These are phyloP conservation scores for Phlyctochytrium bullatum DNA, from an alignment of 192 early-diverging fungal species.

Conservation along the genomic window DNA sequence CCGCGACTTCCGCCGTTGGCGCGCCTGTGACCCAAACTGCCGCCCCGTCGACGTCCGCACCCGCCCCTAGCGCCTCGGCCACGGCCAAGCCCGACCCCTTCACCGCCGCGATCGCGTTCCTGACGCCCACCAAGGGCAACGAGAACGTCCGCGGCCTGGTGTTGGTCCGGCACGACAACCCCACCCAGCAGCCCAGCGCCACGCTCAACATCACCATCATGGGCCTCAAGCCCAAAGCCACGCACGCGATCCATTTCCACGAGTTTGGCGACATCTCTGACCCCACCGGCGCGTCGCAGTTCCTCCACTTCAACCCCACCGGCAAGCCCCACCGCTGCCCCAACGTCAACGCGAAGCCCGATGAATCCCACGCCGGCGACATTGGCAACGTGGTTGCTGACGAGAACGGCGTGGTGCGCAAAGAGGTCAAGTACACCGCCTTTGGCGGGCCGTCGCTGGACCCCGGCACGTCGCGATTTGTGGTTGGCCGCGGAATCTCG, in stretches of 20 bases:
- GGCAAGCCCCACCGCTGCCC: constrained; percentile 27
- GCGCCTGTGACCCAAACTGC: not conserved
- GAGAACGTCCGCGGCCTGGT: not conserved
- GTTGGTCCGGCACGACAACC: too few relatives aligned
- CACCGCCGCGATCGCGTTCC: not conserved
- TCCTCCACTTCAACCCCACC: constrained; percentile 29
- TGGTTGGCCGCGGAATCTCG: constrained; percentile 27
- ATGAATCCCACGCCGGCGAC: constrained; percentile 25
- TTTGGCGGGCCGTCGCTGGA: not conserved
- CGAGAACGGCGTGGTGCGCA: constrained; percentile 12
- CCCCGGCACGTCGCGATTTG: not conserved
- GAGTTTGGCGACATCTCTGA: constrained; percentile 20
- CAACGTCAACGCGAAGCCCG: not conserved
- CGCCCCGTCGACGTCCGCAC: not conserved
- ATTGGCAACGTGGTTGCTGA: constrained; percentile 30
- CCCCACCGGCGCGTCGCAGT: constrained; percentile 4
- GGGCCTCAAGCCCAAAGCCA: constrained; percentile 18
- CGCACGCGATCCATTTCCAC: constrained; percentile 20
- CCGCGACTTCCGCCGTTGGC: not conserved
- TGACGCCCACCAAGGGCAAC: not conserved
- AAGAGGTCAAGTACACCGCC: constrained; percentile 7
- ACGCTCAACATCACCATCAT: not conserved
- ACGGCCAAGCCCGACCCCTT: not conserved
- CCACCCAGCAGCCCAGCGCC: not conserved
- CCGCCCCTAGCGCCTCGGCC: not conserved